Evolutionary conservation across 116 monocot species (phyloP).

Genomic region (Papilionanthe hybrid): DNA sequence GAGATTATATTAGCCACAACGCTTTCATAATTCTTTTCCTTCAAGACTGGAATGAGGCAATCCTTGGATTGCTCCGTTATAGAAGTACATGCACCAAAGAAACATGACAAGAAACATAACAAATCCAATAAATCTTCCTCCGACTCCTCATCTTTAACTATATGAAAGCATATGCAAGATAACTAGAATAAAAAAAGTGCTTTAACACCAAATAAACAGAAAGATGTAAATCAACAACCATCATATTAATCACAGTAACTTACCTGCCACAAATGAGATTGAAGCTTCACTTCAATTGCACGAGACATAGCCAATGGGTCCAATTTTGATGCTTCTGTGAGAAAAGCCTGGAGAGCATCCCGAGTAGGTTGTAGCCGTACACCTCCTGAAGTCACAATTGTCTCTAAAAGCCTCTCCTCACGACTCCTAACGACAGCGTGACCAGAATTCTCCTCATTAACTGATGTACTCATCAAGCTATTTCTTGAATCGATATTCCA

Average conservation of each 20-base stretch:
- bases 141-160: neutral
- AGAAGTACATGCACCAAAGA: neutral
- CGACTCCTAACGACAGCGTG: conserved; percentile 42
- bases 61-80: neutral
- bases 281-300: conserved; percentile 79
- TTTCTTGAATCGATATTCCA: conserved; percentile 44
- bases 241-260: conserved; percentile 5
- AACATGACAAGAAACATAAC: neutral
- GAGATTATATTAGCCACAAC: neutral
- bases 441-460: conserved; percentile 39
- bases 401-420: conserved; percentile 92
- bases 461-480: conserved; percentile 11
- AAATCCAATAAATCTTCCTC: neutral
- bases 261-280: conserved; percentile 97
- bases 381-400: conserved; percentile 83
- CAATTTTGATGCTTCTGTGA: conserved; percentile 66
- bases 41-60: neutral
- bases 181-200: neutral
- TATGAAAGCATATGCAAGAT: neutral
- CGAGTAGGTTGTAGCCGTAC: conserved; percentile 94
- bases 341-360: conserved; percentile 81
- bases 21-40: neutral
- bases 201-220: neutral
- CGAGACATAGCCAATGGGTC: conserved; percentile 67
- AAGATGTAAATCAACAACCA: neutral